Evolutionary conservation across 164 flowering plant species (phyloP).

Genomic region (Protea cynaroides): DNA sequence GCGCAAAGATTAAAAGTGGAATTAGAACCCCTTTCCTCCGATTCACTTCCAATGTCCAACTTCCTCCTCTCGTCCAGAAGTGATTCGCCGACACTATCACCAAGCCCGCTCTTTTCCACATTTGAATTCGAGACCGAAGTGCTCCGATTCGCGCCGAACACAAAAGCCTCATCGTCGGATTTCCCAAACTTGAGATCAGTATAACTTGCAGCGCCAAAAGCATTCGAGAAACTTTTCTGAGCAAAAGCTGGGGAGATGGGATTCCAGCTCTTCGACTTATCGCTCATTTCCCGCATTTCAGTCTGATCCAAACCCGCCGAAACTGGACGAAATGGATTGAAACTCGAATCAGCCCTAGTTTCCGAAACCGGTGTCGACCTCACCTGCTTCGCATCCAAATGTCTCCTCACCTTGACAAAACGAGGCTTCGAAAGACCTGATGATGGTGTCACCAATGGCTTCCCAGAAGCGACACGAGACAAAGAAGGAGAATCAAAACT

Average conservation of each 20-base stretch:
- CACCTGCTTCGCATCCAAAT: slow-evolving; percentile 4
- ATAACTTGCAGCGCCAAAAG: slow-evolving; percentile 13
- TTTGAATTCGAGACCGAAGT: slow-evolving; percentile 7
- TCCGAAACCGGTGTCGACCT: not conserved
- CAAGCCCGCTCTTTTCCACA: slow-evolving; percentile 7
- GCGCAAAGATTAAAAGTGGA: not conserved
- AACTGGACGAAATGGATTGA: slow-evolving; percentile 9
- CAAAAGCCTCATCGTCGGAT: slow-evolving; percentile 14
- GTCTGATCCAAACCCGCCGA: not conserved
- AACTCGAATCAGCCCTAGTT: not conserved
- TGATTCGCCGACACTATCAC: slow-evolving; percentile 6
- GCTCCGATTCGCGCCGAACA: slow-evolving; percentile 21
- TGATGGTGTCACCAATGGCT: slow-evolving; percentile 2
- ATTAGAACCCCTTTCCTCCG: not conserved
- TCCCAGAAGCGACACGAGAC: slow-evolving; percentile 2
- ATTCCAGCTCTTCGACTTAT: slow-evolving; percentile 14
- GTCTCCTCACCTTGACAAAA: slow-evolving; percentile 21
- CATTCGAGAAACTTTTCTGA: not conserved
- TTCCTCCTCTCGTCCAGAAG: slow-evolving; percentile 33
- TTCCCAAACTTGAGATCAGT: slow-evolving; percentile 8
- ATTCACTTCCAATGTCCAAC: slow-evolving; percentile 20
- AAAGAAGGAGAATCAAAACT: slow-evolving; percentile 2
- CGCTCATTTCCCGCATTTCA: slow-evolving; percentile 7
- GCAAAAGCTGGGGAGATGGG: slow-evolving; percentile 14
- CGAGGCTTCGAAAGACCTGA: slow-evolving; percentile 23